phyloP scores from a whole-genome alignment of 169 alveolate genomes.

The Cryptosporidium parvum region DNA sequence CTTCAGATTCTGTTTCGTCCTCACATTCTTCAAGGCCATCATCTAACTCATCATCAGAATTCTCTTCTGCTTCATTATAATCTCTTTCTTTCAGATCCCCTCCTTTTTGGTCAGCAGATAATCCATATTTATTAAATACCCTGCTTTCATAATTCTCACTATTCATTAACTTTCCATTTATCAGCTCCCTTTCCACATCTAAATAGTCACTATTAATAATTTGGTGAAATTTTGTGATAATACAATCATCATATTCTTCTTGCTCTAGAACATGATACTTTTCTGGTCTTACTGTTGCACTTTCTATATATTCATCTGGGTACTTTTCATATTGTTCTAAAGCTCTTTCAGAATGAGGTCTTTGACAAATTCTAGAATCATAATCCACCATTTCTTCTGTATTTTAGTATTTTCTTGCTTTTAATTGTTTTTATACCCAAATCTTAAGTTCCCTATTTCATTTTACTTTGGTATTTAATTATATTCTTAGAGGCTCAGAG shows the following conservation, averaged over 20 bases:
- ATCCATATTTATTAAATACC: not conserved
- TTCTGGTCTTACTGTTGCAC: constrained; percentile 34
- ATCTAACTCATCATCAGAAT: not conserved
- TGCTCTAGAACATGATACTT: constrained; percentile 36
- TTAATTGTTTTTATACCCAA: not conserved
- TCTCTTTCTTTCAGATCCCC: not conserved
- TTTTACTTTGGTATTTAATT: no score
- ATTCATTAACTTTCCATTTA: constrained; percentile 13
- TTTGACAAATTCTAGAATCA: not conserved
- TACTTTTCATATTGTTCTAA: constrained; percentile 5
- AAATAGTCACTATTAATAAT: constrained; percentile 48
- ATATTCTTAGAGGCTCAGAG: not conserved
- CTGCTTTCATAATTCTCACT: constrained; percentile 21
- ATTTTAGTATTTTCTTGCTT: not conserved
- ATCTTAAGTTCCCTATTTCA: not conserved
- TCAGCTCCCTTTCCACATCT: constrained; percentile 34
- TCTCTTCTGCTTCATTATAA: not conserved
- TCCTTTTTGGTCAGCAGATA: not conserved
- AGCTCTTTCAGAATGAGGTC: not conserved
- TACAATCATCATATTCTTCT: constrained; percentile 38
- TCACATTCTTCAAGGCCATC: constrained; percentile 1
- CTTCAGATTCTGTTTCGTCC: constrained; percentile 17
- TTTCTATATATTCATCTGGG: constrained; percentile 31
- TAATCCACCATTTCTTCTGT: not conserved
- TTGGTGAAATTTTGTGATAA: constrained; percentile 41